A percentile compares a stretch with the other conserved stretches of the same genome.
Conservation (phyloP, 139 green algal species). For the Tetraselmis chui region DNA sequence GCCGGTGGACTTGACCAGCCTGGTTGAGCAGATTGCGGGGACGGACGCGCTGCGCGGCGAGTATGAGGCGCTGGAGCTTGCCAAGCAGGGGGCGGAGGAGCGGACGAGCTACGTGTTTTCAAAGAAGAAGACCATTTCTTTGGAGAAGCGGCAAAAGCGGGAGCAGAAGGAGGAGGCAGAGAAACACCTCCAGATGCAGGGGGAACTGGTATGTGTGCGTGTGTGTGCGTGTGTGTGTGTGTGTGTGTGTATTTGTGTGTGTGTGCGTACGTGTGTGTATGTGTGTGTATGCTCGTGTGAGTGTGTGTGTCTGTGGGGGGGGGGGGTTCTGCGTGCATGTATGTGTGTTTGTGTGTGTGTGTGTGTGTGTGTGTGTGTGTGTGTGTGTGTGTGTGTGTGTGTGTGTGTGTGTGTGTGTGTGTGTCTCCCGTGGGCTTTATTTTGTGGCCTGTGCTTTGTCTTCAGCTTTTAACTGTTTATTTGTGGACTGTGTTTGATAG, state of each 20-base stretch:
- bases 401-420: too few relatives aligned
- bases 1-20: constrained; percentile 70
- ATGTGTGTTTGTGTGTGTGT: too few relatives aligned
- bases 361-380: background rate
- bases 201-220: constrained; percentile 56
- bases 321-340: too few relatives aligned
- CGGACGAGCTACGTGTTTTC: constrained; percentile 51
- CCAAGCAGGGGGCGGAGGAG: constrained; percentile 54
- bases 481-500: constrained; percentile 18
- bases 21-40: constrained; percentile 89
- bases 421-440: too few relatives aligned
- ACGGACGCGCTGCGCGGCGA: constrained; percentile 44
- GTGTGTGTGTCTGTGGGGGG: too few relatives aligned
- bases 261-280: too few relatives aligned
- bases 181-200: constrained; percentile 56
- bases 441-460: too few relatives aligned
- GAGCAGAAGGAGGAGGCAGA: constrained; percentile 98
- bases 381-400: too few relatives aligned
- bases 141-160: constrained; percentile 86
- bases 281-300: too few relatives aligned
- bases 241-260: too few relatives aligned
- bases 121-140: constrained; percentile 63
- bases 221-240: background rate
- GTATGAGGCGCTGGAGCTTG: constrained; percentile 63
- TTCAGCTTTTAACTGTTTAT: too few relatives aligned